Evolutionary conservation across 2,329 filamentous ascomycete genomes (phyloP), one percentile per base, ranked within the genome.

Genomic region (Herpotrichia juniperi): DNA sequence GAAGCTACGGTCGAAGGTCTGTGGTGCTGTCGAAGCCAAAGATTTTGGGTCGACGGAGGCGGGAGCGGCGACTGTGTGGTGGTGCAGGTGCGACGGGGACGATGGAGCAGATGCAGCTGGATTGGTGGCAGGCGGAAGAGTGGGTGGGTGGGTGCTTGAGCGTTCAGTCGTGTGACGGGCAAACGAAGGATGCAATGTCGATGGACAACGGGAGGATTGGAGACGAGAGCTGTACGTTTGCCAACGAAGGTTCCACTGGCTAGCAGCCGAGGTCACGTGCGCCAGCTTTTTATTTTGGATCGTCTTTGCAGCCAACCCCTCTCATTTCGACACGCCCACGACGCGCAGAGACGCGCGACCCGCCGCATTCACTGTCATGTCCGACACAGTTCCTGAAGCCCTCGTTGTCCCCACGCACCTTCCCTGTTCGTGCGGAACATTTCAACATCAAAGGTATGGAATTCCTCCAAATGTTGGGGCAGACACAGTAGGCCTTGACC

Each of bases 21-120:
- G 28, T 31, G 28, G 58, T 62, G 57, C 48, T 58, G 53, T 62
- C 62, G 60, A 66, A 55, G 58, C 56, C 61, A 56, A 47, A 58
- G 57, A 58, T 52, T 50, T 61, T 64, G 44, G 26, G 26, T 57
- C 54, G 53, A 57, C 21, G 54, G 56, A 55, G 58, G 61, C 56
- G 58, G 57, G 57, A 59, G 58, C 59, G 56, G 62, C 59, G 57
- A 62, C 50, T 57, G 51, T 37, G 51, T n/a, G 56, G 51, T 45
- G 52, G 55, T 58, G 63, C 61, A 63, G 62, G 57, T 61, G 56
- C 61, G 54, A 59, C 48, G 56, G 39, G 51, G 54, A 52, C 46
- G 39, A 10, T 61, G 57, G 54, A 56, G 60, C 53, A 53, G 55
- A 59, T 53, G 59, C 54, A 62, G 64, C 58, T 51, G 53, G 54